phyloP scores from a whole-genome alignment of 2,329 filamentous ascomycete genomes.

The Colletotrichum euphorbiae region DNA sequence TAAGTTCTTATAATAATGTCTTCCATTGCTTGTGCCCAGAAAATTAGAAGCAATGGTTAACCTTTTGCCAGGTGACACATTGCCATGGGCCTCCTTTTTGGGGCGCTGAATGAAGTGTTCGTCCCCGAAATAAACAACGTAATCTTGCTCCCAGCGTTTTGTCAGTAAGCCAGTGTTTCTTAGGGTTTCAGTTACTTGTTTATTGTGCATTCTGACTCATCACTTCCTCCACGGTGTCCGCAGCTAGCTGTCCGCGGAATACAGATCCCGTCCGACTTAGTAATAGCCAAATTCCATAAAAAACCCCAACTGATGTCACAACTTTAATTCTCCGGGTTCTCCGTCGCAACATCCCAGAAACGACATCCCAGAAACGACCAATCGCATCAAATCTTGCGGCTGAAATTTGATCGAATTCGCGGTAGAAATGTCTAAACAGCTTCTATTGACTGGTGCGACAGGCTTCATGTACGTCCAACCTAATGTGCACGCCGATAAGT shows the following conservation, averaged over 20 bases:
- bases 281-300: neutral
- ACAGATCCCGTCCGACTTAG: slow-evolving; percentile 19
- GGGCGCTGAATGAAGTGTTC: too few species aligned
- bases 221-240: neutral
- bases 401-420: neutral
- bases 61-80: too few species aligned
- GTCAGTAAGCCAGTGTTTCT: too few species aligned
- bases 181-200: neutral
- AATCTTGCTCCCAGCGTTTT: neutral
- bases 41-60: too few species aligned
- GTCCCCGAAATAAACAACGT: too few species aligned
- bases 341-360: neutral
- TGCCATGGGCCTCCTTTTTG: too few species aligned
- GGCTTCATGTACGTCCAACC: slow-evolving; percentile 43
- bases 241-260: slow-evolving; percentile 1
- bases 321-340: neutral
- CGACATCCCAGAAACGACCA: neutral
- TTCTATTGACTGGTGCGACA: slow-evolving; percentile 46
- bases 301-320: slow-evolving; percentile 8
- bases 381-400: neutral
- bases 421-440: neutral
- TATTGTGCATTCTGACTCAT: neutral
- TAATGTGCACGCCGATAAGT: neutral
- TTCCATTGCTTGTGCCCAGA: too few species aligned
- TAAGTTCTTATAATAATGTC: too few species aligned